phyloP scores from a whole-genome alignment of 1,284 basidiomycete species.

The Trichosporon ovoides region DNA sequence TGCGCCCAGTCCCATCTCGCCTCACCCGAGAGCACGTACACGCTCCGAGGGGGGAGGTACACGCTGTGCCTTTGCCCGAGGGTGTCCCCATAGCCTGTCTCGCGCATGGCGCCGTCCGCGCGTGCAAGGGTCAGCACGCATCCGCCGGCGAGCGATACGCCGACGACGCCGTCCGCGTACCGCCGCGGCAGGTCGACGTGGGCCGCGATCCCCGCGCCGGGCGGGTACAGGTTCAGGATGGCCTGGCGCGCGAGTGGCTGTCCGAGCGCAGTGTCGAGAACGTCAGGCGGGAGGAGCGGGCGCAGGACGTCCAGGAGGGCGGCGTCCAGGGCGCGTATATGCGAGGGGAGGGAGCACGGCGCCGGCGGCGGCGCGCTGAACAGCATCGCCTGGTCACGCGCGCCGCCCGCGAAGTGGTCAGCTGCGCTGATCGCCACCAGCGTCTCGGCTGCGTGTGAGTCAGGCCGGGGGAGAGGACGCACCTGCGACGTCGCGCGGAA shows the following conservation, averaged over 20 bases:
- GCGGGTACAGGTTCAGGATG: constrained; percentile 52
- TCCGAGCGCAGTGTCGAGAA: constrained; percentile 19
- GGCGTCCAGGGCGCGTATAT: constrained; percentile 21
- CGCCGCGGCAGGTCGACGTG: constrained; percentile 51
- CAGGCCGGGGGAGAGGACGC: neutral
- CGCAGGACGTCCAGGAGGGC: constrained; percentile 18
- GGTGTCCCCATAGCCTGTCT: neutral
- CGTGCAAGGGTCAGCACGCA: constrained; percentile 35
- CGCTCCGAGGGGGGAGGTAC: constrained; percentile 47
- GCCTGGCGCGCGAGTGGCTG: constrained; percentile 39
- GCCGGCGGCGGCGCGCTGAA: constrained; percentile 24
- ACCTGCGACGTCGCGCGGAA: constrained; percentile 12
- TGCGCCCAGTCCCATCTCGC: constrained; percentile 52
- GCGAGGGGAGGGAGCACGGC: constrained; percentile 22
- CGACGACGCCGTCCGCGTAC: constrained; percentile 49
- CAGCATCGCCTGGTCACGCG: constrained; percentile 47
- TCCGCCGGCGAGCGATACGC: constrained; percentile 40
- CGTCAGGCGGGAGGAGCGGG: constrained; percentile 9
- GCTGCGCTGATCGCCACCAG: constrained; percentile 28
- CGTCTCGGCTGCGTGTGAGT: constrained; percentile 15
- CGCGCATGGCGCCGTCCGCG: neutral
- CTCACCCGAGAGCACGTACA: constrained; percentile 46
- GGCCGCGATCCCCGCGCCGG: constrained; percentile 48
- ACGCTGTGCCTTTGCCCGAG: constrained; percentile 24
- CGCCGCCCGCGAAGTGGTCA: constrained; percentile 41